These are phyloP conservation scores for Trametes hirsuta DNA, from an alignment of 1,284 basidiomycete species.

Conservation along the genomic window DNA sequence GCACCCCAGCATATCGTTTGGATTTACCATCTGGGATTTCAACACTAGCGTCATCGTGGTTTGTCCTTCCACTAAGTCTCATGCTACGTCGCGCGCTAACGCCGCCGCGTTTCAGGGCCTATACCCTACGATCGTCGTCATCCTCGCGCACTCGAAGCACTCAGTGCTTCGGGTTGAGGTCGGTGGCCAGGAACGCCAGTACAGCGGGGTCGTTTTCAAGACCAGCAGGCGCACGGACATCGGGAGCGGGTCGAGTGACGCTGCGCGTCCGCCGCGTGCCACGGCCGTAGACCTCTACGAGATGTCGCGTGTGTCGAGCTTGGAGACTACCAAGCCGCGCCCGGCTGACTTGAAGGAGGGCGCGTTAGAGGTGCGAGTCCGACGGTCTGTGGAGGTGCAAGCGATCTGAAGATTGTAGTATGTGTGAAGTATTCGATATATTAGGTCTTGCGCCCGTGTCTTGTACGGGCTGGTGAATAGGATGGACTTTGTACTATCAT, in stretches of 20 bases:
- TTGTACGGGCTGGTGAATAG: no score
- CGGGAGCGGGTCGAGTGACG: neutral
- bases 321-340: neutral
- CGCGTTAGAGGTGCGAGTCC: neutral
- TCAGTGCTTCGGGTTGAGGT: constrained; percentile 11
- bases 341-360: neutral
- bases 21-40: constrained; percentile 17
- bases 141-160: constrained; percentile 21
- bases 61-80: neutral
- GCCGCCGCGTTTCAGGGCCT: constrained; percentile 12
- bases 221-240: neutral
- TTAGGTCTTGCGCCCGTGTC: no score
- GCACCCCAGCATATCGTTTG: constrained; percentile 11
- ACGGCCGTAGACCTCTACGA: constrained; percentile 13
- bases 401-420: no score
- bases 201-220: neutral
- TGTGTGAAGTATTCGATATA: no score
- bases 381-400: no score
- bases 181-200: neutral
- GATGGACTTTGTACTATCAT: no score
- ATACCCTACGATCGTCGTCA: constrained; percentile 22
- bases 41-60: constrained; percentile 20
- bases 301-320: neutral
- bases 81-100: no score
- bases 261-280: neutral